These are phyloP conservation scores for Fusarium sp. DNA, from an alignment of 2,329 filamentous ascomycete genomes.

Conservation along the genomic window DNA sequence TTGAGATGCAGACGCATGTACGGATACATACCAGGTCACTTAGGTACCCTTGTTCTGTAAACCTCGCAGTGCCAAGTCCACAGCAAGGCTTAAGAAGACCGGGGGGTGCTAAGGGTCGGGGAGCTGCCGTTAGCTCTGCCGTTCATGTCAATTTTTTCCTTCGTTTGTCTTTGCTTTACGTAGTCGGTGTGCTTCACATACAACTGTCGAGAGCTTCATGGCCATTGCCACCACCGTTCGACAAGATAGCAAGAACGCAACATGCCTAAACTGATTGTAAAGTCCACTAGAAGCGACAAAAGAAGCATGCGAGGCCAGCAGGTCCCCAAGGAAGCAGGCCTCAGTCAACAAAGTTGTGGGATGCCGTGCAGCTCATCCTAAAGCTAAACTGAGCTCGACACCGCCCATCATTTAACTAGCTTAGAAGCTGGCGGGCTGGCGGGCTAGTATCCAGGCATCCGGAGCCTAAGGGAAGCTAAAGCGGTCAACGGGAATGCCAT, in stretches of 20 bases:
- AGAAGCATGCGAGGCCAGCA: constrained; percentile 37
- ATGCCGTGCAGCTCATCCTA: constrained; percentile 34
- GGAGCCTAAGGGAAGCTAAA: constrained; percentile 40
- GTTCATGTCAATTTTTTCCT: constrained; percentile 30
- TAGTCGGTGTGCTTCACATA: constrained; percentile 34
- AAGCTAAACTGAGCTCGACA: constrained; percentile 42
- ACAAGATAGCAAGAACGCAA: not conserved
- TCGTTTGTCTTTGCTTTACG: constrained; percentile 4
- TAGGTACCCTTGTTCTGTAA: constrained; percentile 34
- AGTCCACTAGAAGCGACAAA: constrained; percentile 6
- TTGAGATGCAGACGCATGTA: constrained; percentile 36
- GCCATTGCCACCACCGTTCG: not conserved
- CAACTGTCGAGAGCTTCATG: not conserved
- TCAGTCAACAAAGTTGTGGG: constrained; percentile 34
- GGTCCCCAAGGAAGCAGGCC: constrained; percentile 33
- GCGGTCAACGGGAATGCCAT: constrained; percentile 45
- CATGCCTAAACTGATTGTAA: not conserved
- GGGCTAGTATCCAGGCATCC: constrained; percentile 41
- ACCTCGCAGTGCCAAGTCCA: constrained; percentile 34
- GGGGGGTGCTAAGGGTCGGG: constrained; percentile 41
- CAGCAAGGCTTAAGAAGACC: constrained; percentile 44
- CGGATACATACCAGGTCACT: constrained; percentile 34
- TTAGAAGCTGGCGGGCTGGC: constrained; percentile 39
- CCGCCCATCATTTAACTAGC: constrained; percentile 42
- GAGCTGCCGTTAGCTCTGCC: constrained; percentile 44